Percentiles rank a stretch among this genome's conserved stretches.
phyloP scores from a whole-genome alignment of 352 stramenopile species.

The Phytophthora colocasiae region DNA sequence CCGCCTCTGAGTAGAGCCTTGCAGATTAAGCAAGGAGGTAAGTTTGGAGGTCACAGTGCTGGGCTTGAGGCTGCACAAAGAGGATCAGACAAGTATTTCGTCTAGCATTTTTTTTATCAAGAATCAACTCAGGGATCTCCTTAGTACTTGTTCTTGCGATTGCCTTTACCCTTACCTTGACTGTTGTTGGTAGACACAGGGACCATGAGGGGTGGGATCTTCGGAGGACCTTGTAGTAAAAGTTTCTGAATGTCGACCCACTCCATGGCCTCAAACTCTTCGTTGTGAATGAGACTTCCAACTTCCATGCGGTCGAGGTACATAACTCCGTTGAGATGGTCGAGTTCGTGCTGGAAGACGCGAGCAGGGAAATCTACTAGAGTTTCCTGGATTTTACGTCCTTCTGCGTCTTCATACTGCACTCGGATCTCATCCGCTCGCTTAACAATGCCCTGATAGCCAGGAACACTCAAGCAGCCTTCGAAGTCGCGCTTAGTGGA shows the following conservation, averaged over 20 bases:
- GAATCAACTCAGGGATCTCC: constrained; percentile 1
- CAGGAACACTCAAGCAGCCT: constrained; percentile 83
- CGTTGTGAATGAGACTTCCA: constrained; percentile 82
- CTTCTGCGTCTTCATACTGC: constrained; percentile 63
- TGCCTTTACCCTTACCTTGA: constrained; percentile 30
- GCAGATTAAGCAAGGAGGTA: constrained; percentile 26
- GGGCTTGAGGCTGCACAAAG: constrained; percentile 29
- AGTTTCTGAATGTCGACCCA: constrained; percentile 69
- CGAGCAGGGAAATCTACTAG: constrained; percentile 80
- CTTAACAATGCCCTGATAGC: constrained; percentile 79
- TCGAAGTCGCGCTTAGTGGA: constrained; percentile 80
- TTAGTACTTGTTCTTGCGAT: constrained; percentile 38
- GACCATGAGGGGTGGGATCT: constrained; percentile 35
- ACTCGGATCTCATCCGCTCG: constrained; percentile 72
- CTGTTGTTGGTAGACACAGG: constrained; percentile 11
- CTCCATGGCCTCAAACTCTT: constrained; percentile 79
- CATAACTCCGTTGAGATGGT: constrained; percentile 82
- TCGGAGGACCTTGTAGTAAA: constrained; percentile 41
- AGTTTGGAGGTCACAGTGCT: constrained; percentile 12
- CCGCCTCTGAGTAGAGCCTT: constrained; percentile 35
- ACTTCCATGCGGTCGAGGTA: constrained; percentile 79
- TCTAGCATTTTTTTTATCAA: constrained; percentile 34
- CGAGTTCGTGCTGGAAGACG: constrained; percentile 86
- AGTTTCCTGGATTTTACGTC: constrained; percentile 60
- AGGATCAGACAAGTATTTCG: constrained; percentile 42